Evolutionary conservation across 2,329 filamentous ascomycete species (phyloP).

Genomic region (Clonostachys rosea): DNA sequence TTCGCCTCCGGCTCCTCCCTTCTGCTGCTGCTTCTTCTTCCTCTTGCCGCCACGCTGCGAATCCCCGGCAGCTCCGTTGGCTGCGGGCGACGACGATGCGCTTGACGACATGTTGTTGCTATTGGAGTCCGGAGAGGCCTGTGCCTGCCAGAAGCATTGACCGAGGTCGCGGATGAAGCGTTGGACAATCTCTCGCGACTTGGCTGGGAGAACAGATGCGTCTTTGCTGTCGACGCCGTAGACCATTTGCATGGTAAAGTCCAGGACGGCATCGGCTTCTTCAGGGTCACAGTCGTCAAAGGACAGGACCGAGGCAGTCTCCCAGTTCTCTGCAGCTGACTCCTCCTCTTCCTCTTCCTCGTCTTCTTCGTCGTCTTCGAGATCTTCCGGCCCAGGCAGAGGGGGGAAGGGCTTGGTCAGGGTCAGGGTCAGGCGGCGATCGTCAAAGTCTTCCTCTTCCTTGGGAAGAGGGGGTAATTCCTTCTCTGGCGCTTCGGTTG

Average conservation of each 20-base stretch:
- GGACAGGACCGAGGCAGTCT: slow-evolving; percentile 12
- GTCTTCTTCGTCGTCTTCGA: not conserved
- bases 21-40: slow-evolving; percentile 20
- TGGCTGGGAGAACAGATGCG: slow-evolving; percentile 14
- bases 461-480: slow-evolving; percentile 1
- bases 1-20: slow-evolving; percentile 8
- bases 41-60: slow-evolving; percentile 20
- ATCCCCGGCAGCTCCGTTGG: slow-evolving; percentile 7
- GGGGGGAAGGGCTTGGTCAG: slow-evolving; percentile 1
- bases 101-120: slow-evolving; percentile 21
- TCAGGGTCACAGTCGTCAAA: slow-evolving; percentile 20
- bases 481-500: slow-evolving; percentile 6
- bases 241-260: slow-evolving; percentile 27
- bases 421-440: slow-evolving; percentile 1
- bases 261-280: slow-evolving; percentile 25
- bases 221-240: slow-evolving; percentile 30
- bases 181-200: slow-evolving; percentile 20
- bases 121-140: slow-evolving; percentile 15
- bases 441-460: not conserved
- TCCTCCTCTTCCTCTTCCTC: not conserved
- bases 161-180: slow-evolving; percentile 25
- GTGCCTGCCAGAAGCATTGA: slow-evolving; percentile 20
- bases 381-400: too few relatives aligned
- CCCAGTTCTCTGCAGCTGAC: slow-evolving; percentile 3
- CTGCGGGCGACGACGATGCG: slow-evolving; percentile 9